Evolutionary conservation across 805 yeast species (phyloP).

Genomic region (Wickerhamiella bombiphila): DNA sequence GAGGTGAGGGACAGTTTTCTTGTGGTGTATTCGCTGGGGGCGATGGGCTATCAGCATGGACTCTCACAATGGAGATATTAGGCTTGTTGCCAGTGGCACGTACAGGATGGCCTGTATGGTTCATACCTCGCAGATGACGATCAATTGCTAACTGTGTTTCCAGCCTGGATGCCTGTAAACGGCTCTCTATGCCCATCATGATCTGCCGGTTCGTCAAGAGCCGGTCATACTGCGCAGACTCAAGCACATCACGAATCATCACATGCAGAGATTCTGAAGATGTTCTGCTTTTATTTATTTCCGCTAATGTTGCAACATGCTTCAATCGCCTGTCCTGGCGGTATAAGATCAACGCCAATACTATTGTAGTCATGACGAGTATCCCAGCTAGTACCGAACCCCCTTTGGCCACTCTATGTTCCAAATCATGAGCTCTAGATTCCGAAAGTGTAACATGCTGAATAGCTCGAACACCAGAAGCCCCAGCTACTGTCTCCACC

Average conservation of each 20-base stretch:
- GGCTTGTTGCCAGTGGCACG: too few relatives aligned
- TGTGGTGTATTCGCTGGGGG: too few relatives aligned
- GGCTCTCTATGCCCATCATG: too few relatives aligned
- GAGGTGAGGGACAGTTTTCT: too few relatives aligned
- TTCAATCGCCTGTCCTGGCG: too few relatives aligned
- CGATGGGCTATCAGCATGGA: too few relatives aligned
- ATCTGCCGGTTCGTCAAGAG: slow-evolving; percentile 2
- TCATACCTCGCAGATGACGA: too few relatives aligned
- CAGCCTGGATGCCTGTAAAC: too few relatives aligned
- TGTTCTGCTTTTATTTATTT: not conserved
- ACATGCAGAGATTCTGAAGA: not conserved
- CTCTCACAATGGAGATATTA: too few relatives aligned
- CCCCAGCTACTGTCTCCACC: not conserved
- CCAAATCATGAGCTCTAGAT: not conserved
- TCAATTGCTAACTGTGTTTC: too few relatives aligned
- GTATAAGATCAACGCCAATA: not conserved
- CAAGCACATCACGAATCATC: not conserved
- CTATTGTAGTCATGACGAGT: not conserved
- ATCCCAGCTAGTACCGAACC: not conserved
- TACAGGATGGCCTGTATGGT: too few relatives aligned
- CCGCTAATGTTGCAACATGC: too few relatives aligned
- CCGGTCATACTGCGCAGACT: not conserved
- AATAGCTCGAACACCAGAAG: not conserved
- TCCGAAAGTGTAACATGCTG: not conserved
- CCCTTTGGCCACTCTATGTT: not conserved